phyloP scores from a whole-genome alignment of 768 basidiomycete species.

The Amyloporia xantha region DNA sequence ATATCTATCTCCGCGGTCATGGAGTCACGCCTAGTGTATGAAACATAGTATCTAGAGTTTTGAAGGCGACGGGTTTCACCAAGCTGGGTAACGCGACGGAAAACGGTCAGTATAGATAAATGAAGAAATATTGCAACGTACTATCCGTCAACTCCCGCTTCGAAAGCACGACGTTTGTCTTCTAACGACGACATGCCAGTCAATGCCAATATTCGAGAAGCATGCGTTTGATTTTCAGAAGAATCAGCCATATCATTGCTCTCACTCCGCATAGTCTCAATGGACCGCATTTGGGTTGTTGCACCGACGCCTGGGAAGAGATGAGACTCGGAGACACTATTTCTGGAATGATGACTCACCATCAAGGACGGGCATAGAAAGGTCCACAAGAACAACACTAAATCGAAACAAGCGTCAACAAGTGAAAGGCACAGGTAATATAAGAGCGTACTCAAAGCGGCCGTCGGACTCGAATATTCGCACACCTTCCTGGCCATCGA shows the following conservation, averaged over 20 bases:
- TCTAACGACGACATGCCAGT: slow-evolving; percentile 93
- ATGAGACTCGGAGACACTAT: background rate
- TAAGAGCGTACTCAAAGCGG: slow-evolving; percentile 74
- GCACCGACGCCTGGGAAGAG: slow-evolving; percentile 65
- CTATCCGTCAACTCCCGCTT: slow-evolving; percentile 95
- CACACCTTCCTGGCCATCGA: slow-evolving; percentile 83
- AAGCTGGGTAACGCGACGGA: slow-evolving; percentile 41
- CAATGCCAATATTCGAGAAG: slow-evolving; percentile 70
- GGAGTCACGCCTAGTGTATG: slow-evolving; percentile 53
- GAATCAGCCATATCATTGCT: slow-evolving; percentile 14
- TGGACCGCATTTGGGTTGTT: slow-evolving; percentile 71
- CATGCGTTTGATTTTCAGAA: background rate
- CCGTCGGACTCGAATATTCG: slow-evolving; percentile 63
- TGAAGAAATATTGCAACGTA: slow-evolving; percentile 34
- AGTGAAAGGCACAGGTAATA: background rate
- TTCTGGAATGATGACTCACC: slow-evolving; percentile 35
- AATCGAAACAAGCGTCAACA: too few species aligned
- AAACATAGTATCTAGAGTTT: slow-evolving; percentile 81
- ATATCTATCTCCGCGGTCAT: slow-evolving; percentile 23
- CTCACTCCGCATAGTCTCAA: slow-evolving; percentile 45
- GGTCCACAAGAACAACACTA: slow-evolving; percentile 81
- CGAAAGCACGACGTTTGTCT: slow-evolving; percentile 86
- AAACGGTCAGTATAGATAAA: background rate
- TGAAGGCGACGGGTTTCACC: slow-evolving; percentile 95
- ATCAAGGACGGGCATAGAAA: slow-evolving; percentile 93